Percentiles rank a stretch among this genome's conserved stretches.
phyloP scores from a whole-genome alignment of 306 rosid species.

The Quercus rubra region DNA sequence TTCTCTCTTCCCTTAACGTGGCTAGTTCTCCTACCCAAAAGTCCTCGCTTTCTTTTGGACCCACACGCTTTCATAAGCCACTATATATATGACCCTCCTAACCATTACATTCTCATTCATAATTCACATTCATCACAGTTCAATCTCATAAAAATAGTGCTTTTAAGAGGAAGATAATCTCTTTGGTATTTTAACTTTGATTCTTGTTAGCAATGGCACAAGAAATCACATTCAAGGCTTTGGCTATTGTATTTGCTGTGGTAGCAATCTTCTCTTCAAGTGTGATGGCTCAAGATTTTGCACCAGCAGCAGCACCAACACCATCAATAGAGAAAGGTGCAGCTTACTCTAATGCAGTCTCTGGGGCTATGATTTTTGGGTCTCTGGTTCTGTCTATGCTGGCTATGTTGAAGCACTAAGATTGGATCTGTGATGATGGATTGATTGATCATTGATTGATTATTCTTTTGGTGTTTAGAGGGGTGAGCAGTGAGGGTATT shows the following conservation, averaged over 20 bases:
- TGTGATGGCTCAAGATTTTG: conserved; percentile 29
- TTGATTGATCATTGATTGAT: background rate
- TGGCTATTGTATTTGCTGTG: background rate
- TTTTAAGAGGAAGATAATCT: too few relatives aligned
- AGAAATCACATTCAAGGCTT: conserved; percentile 2
- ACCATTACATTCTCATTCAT: background rate
- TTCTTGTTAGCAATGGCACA: conserved; percentile 32
- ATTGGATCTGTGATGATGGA: background rate
- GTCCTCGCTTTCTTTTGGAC: conserved; percentile 4
- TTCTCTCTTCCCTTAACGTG: background rate
- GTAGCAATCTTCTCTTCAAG: conserved; percentile 21
- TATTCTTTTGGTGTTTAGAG: background rate
- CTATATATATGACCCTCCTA: background rate
- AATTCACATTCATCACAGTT: background rate
- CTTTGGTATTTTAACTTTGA: too few relatives aligned
- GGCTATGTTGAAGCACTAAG: conserved; percentile 24
- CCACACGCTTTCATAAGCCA: background rate
- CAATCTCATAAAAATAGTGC: too few relatives aligned
- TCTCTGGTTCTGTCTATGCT: conserved; percentile 30
- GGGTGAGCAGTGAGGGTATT: background rate
- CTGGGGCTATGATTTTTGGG: conserved; percentile 31
- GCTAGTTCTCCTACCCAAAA: conserved; percentile 7
- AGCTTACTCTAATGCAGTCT: conserved; percentile 16
- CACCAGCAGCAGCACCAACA: conserved; percentile 21
- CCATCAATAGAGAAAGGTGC: conserved; percentile 20